Evolutionary conservation across 148 eudicot species (phyloP), one percentile per base, ranked within the genome.

Genomic region (Cornus controversa): DNA sequence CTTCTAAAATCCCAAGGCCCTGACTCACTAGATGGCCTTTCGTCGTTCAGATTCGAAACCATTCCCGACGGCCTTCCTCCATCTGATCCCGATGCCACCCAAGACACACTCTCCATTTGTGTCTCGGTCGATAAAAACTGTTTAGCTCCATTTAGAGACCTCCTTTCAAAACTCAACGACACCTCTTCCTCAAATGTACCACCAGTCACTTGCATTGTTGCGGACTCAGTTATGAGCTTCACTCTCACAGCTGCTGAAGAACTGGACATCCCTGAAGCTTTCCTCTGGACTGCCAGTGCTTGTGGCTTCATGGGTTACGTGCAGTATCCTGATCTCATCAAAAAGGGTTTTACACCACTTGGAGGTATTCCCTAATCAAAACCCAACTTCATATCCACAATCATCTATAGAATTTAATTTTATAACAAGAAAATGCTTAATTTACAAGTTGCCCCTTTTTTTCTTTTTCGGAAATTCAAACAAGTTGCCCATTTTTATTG

Each of bases 41-140:
- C 83, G 2, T 20, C 82, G 2, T 88, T 88, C 75, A 45, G 67
- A 1, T 88, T 84, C 15, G 81, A 77, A 63, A 28, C 84, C 29
- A 84, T 88, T 11, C 69, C 86, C 1, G 91, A 88, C n/a, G 90
- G 90, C n/a, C 68, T 87, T 20, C 81, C 88, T 0, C 67, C 77
- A 0, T 53, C 74, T 0, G 83, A 84, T n/a, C 73, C 75, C 0
- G 84, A 86, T 42, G 67, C 81, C 37, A 77, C 87, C 0, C 87
- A 82, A 72, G 82, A 84, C 60, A 68, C 80, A 62, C 62, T 45
- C 2, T 20, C 77, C 27, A 66, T 82, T 0, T 80, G 75, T 71
- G 0, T 9, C 31, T 79, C 80, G 57, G 71, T 77, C 4, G 76
- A 47, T 34, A 28, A 9, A 3, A 25, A 77, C 22, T 45, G 79